Percentiles rank a stretch among this genome's conserved stretches.
Evolutionary conservation across 345 rosid genomes (phyloP).

Genomic region (Eucalyptus marginata): DNA sequence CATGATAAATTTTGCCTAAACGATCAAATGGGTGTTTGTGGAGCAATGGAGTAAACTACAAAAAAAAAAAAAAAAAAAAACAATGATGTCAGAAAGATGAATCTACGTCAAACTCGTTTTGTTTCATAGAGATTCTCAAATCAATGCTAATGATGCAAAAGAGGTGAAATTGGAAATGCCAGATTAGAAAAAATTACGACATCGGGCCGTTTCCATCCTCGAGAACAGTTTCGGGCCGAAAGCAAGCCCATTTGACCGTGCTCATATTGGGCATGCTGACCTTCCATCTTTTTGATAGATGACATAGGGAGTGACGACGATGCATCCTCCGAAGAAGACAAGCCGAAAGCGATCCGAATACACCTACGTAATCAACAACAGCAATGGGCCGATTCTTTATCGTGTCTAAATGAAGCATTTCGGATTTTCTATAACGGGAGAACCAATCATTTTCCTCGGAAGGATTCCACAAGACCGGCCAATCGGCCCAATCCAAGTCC

Average conservation of each 20-base stretch:
- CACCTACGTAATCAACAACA: not conserved
- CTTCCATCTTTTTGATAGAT: not conserved
- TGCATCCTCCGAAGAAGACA: not conserved
- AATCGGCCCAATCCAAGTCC: not conserved
- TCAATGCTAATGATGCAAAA: not conserved
- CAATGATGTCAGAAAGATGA: not conserved
- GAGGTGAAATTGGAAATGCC: not conserved
- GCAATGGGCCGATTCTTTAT: not conserved
- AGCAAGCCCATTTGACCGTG: not conserved
- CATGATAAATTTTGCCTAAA: not conserved
- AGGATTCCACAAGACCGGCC: not conserved
- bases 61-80: not conserved
- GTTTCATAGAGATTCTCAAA: not conserved
- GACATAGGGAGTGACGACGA: not conserved
- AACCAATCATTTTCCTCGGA: not conserved
- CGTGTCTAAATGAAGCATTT: not conserved
- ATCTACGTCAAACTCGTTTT: not conserved
- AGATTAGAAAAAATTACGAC: not conserved
- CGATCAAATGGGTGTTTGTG: not conserved
- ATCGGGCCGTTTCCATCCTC: not conserved
- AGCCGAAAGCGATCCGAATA: not conserved
- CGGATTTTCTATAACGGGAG: not conserved
- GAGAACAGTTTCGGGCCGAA: not conserved
- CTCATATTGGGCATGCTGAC: not conserved
- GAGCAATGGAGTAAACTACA: not conserved